Percentiles rank a stretch among this genome's conserved stretches.
Conservation (phyloP, 1,284 basidiomycete species). For the Uromyces viciae-fabae region DNA sequence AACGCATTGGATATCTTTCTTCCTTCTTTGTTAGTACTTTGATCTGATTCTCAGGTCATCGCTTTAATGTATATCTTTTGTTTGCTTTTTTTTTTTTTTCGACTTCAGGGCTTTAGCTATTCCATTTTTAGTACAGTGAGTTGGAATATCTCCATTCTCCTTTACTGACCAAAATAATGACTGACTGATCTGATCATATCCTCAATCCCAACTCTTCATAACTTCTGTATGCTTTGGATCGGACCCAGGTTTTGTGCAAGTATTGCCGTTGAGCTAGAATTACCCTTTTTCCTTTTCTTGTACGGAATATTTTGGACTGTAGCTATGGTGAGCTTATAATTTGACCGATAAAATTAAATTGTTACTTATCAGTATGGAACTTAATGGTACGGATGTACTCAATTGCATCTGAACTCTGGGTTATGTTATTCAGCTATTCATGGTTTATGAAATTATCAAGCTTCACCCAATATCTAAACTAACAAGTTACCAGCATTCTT, state of each 20-base stretch:
- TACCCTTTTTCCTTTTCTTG: constrained; percentile 9
- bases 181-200: neutral
- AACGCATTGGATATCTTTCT: constrained; percentile 16
- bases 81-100: neutral
- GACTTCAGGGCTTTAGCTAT: constrained; percentile 12
- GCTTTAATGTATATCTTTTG: neutral
- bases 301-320: constrained; percentile 20
- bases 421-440: neutral
- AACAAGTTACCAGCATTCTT: constrained; percentile 20
- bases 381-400: no score
- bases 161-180: neutral
- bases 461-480: constrained; percentile 16
- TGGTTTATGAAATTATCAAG: constrained; percentile 24
- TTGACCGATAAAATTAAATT: no score
- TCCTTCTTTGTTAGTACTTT: constrained; percentile 22
- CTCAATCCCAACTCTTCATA: neutral
- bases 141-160: neutral
- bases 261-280: constrained; percentile 28
- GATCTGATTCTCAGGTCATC: neutral
- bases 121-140: constrained; percentile 27
- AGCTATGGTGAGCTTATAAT: constrained; percentile 19
- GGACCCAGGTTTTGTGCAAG: constrained; percentile 22
- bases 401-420: no score
- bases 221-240: no score
- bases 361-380: no score